Evolutionary conservation across 78 protist species (phyloP), one percentile per base, ranked within the genome.

Genomic region (Speleostelium caveatum): DNA sequence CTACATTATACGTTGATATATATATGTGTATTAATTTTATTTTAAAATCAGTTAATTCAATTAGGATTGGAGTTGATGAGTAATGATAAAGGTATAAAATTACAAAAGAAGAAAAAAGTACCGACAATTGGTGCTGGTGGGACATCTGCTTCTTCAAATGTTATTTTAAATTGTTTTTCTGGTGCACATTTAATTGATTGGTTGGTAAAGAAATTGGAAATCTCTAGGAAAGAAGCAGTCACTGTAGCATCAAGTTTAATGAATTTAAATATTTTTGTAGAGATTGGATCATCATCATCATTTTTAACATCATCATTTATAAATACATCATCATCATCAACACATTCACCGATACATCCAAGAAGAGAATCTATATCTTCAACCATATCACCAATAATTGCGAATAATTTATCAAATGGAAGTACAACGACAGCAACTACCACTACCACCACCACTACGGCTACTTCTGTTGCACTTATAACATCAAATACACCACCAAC

Each of bases 181-280:
- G 91, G 91, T 12, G n/a, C 53, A 69, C 91, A 83, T 45, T 33
- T 83, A 28, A 33, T 83, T 21, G 91, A 83, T 41, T 83, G 91
- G 91, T 35, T 83, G 35, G 55, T 69, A 45, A 69, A 41, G 49
- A 67, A 71, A 59, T 45, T 83, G 7, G 77, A 69, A 2, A 73
- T 83, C 0, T 21, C 67, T 10, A 55, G 79, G 59, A 53, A 58
- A 41, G 91, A 83, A 24, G 66, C 73, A 26, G 39, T 39, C 12
- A 61, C 41, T 22, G 51, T 83, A 2, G 91, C 67, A 7, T 32
- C 33, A 5, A 61, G 33, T 14, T 42, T 83, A 12, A 22, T 83
- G 49, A 61, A 83, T 60, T 83, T 83, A 69, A 83, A 83, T 69
- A 83, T 83, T 59, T 83, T 83, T 36, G 56, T 83, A 41, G 91